Evolutionary conservation across 1,284 basidiomycete species (phyloP), one percentile per base, ranked within the genome.

Genomic region (Rhodotorula sp.): DNA sequence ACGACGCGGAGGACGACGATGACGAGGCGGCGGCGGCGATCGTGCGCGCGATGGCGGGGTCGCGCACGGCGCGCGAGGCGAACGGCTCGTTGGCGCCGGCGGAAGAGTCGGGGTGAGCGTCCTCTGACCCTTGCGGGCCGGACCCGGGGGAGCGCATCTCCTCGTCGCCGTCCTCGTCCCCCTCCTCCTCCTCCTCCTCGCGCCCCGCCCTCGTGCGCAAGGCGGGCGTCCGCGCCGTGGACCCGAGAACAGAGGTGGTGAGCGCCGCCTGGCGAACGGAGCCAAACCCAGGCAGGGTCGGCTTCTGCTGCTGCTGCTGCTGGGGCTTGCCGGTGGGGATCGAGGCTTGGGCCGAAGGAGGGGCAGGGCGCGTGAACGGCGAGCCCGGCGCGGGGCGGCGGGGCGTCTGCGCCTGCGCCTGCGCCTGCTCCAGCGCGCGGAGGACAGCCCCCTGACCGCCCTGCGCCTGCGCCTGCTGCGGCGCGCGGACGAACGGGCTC

Each of bases 401-500:
- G 12, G 46, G 48, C 48, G 60, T n/a, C 41, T 51, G 27, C 21
- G 48, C 17, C 50, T 51, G 46, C 8, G 8, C 12, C n/a, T 60
- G 65, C 41, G n/a, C 41, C 50, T 53, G 64, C 37, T 66, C 58
- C 37, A 66, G 64, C 22, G 64, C 64, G n/a, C 41, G 48, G 8
- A 66, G 61, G 32, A 63, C 48, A 7, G 10, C 46, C 3, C 61
- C 61, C 36, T 50, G 41, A 1, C 41, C 55, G 12, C n/a, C 48
- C 7, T 39, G 44, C 29, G 17, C 50, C 50, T 29, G 50, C 25
- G 27, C 25, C 48, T 1, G 22, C 13, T 25, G 25, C 39, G 13
- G 55, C 6, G 22, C 74, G 60, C 22, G 44, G 9, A 76, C 48
- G 67, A 76, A 76, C 6, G 74, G 67, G n/a, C 67, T 69, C 36